phyloP scores from a whole-genome alignment of 352 stramenopile species.

The Labyrinthula sp. region DNA sequence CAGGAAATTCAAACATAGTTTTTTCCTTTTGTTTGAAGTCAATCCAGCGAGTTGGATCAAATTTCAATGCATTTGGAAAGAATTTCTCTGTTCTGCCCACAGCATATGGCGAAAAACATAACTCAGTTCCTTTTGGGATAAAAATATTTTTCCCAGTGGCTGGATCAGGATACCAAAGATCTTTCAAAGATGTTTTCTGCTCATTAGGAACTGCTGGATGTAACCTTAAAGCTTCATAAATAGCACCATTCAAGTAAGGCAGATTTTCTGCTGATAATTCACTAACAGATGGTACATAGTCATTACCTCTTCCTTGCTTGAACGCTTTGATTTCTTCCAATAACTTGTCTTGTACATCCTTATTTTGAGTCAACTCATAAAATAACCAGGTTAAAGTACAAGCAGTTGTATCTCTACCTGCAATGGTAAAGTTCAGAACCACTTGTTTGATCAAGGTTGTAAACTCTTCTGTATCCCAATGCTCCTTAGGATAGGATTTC shows the following conservation, averaged over 20 bases:
- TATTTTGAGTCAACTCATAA: slow-evolving; percentile 15
- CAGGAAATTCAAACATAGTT: slow-evolving; percentile 24
- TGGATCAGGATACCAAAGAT: slow-evolving; percentile 7
- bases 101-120: slow-evolving; percentile 3
- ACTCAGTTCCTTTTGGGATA: slow-evolving; percentile 6
- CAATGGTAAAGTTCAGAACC: slow-evolving; percentile 39
- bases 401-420: slow-evolving; percentile 34
- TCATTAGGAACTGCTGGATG: slow-evolving; percentile 19
- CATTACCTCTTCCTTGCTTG: not conserved
- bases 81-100: slow-evolving; percentile 7
- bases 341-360: slow-evolving; percentile 23
- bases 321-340: slow-evolving; percentile 1
- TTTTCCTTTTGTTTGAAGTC: slow-evolving; percentile 15
- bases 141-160: slow-evolving; percentile 1
- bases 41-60: slow-evolving; percentile 22
- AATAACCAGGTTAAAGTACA: slow-evolving; percentile 24
- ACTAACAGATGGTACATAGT: slow-evolving; percentile 11
- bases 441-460: slow-evolving; percentile 39
- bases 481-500: too few species aligned
- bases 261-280: slow-evolving; percentile 2
- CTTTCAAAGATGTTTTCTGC: slow-evolving; percentile 5
- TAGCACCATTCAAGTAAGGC: slow-evolving; percentile 24
- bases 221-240: slow-evolving; percentile 20
- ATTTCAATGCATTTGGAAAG: slow-evolving; percentile 5
- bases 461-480: too few species aligned